phyloP scores from a whole-genome alignment of 2,329 filamentous ascomycete genomes.

The Colletotrichum paranaense region DNA sequence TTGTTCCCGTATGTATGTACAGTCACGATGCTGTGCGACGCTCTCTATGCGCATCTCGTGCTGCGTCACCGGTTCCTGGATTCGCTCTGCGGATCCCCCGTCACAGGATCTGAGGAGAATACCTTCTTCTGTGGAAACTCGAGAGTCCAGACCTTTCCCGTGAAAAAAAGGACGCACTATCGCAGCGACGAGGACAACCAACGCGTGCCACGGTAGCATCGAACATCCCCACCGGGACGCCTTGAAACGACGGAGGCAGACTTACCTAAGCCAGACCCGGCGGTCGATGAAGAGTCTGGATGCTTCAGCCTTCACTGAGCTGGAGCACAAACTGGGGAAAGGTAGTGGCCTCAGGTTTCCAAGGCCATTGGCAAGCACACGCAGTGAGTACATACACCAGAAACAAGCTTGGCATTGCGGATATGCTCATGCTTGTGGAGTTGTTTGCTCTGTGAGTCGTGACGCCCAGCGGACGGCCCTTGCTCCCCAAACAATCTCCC shows the following conservation, averaged over 20 bases:
- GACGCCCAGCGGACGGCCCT: neutral
- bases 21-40: neutral
- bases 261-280: neutral
- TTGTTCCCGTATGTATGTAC: neutral
- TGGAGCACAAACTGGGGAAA: slow-evolving; percentile 12
- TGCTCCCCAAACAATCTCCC: neutral
- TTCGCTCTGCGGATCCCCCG: neutral
- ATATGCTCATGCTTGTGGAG: neutral
- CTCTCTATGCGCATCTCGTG: neutral
- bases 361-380: neutral
- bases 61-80: neutral
- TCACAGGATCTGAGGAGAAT: neutral
- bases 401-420: neutral
- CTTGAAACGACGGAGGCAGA: slow-evolving; percentile 22
- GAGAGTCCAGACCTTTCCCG: neutral
- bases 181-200: neutral
- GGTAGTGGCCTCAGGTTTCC: neutral
- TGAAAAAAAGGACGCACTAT: neutral
- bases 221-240: neutral
- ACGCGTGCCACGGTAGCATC: neutral
- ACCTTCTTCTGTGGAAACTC: slow-evolving; percentile 4
- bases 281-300: slow-evolving; percentile 30
- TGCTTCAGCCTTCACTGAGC: slow-evolving; percentile 27
- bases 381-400: neutral
- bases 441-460: neutral